Conservation (phyloP, 495 filamentous ascomycete species). For the Aspergillus hancockii region DNA sequence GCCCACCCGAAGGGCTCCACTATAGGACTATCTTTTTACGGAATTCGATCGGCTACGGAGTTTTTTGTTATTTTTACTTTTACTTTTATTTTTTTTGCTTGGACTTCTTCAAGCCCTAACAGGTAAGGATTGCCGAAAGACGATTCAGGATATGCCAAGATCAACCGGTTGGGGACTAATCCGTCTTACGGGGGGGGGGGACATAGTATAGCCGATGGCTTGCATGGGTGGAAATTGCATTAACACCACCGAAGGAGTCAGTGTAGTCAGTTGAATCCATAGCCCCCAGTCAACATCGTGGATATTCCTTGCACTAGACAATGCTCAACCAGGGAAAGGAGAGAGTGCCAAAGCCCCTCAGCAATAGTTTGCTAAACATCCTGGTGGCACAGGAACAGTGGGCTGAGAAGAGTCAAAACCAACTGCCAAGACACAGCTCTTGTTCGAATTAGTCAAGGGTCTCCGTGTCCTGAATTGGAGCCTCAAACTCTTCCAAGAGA, state of each 20-base stretch:
- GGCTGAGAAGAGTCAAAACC: neutral
- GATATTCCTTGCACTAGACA: neutral
- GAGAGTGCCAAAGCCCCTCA: neutral
- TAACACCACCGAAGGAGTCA: neutral
- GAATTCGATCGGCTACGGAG: neutral
- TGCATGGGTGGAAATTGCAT: conserved; percentile 8
- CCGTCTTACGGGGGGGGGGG: neutral
- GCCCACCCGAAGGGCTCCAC: conserved; percentile 1
- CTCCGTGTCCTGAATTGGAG: neutral
- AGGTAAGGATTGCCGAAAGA: neutral
- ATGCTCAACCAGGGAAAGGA: neutral
- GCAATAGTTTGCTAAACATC: neutral
- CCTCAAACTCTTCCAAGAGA: neutral
- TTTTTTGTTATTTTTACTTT: neutral
- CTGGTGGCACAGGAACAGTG: neutral
- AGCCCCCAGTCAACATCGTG: neutral
- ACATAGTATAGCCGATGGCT: conserved; percentile 3
- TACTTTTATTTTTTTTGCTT: neutral
- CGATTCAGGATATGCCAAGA: neutral
- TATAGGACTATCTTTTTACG: neutral
- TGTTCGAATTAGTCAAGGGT: neutral
- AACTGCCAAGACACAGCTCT: neutral
- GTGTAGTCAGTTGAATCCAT: neutral
- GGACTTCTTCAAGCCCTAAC: neutral
- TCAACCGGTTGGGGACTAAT: neutral